phyloP scores from a whole-genome alignment of 2,329 filamentous ascomycete genomes.

The Kalaharituber pfeilii region DNA sequence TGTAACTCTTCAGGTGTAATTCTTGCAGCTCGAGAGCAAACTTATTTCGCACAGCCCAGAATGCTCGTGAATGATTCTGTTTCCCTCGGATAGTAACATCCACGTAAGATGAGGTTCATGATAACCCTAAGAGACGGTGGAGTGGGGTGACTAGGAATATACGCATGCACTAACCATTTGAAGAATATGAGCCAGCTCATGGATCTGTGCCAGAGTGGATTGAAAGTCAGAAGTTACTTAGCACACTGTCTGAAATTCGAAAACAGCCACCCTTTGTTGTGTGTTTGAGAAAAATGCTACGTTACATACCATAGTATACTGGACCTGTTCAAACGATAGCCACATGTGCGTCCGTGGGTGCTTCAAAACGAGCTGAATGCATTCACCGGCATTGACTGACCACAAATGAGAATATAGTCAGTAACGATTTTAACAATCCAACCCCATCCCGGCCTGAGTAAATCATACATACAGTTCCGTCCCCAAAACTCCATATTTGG shows the following conservation, averaged over 20 bases:
- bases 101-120: too few species aligned
- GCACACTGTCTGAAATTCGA: too few species aligned
- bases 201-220: conserved; percentile 36
- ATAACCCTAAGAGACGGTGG: too few species aligned
- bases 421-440: conserved; percentile 5
- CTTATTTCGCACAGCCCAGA: conserved; percentile 61
- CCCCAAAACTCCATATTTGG: conserved; percentile 70
- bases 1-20: conserved; percentile 54
- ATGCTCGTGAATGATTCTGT: conserved; percentile 59
- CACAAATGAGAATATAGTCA: too few species aligned
- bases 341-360: conserved; percentile 46
- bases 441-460: neutral
- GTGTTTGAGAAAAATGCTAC: too few species aligned
- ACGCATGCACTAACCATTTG: conserved; percentile 40
- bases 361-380: conserved; percentile 68
- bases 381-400: conserved; percentile 70
- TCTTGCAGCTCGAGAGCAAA: conserved; percentile 54
- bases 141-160: too few species aligned
- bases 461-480: conserved; percentile 42
- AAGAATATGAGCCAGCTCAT: conserved; percentile 43
- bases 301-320: conserved; percentile 62
- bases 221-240: too few species aligned
- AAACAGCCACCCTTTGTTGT: too few species aligned
- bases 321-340: conserved; percentile 68
- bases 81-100: too few species aligned